A percentile compares a stretch with the other conserved stretches of the same genome.
Evolutionary conservation across 2,329 filamentous ascomycete genomes (phyloP).

Genomic region (Colletotrichum falcatum): DNA sequence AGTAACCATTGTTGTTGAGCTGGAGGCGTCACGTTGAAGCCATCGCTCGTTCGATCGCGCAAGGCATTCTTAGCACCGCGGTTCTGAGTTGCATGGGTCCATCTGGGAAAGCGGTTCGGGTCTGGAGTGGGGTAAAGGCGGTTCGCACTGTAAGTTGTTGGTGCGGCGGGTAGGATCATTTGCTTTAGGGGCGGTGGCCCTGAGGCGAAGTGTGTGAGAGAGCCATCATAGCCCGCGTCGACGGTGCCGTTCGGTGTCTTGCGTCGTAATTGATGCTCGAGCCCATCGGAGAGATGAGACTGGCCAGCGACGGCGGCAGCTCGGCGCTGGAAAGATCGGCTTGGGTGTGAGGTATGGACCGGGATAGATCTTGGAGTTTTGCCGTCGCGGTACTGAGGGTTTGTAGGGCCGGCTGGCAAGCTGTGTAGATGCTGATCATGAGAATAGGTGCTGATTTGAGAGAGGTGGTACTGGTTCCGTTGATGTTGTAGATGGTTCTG

Average conservation of each 20-base stretch:
- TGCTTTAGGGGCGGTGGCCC: conserved; percentile 86
- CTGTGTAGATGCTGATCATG: conserved; percentile 43
- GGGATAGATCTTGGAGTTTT: conserved; percentile 50
- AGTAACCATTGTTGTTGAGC: conserved; percentile 23
- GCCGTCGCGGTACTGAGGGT: conserved; percentile 31
- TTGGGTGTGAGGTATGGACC: conserved; percentile 52
- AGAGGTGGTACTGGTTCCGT: conserved; percentile 44
- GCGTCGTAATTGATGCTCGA: conserved; percentile 84
- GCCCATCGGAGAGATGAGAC: conserved; percentile 47
- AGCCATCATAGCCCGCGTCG: conserved; percentile 90
- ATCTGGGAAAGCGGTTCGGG: background rate
- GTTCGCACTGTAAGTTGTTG: conserved; percentile 38
- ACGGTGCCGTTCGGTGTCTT: conserved; percentile 97
- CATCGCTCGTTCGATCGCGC: conserved; percentile 7
- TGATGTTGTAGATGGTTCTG: conserved; percentile 42
- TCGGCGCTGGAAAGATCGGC: conserved; percentile 45
- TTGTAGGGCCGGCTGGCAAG: conserved; percentile 21
- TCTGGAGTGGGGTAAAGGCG: conserved; percentile 35
- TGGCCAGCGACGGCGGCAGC: conserved; percentile 15
- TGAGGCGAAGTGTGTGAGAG: conserved; percentile 76
- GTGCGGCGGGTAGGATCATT: conserved; percentile 75
- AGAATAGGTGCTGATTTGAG: conserved; percentile 40
- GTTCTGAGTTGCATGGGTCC: background rate
- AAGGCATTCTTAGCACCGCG: conserved; percentile 3
- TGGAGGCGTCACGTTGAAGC: background rate